A percentile compares a stretch with the other conserved stretches of the same genome.
Conservation (phyloP, 2,329 filamentous ascomycete species). For the Mollisiaceae sp. region DNA sequence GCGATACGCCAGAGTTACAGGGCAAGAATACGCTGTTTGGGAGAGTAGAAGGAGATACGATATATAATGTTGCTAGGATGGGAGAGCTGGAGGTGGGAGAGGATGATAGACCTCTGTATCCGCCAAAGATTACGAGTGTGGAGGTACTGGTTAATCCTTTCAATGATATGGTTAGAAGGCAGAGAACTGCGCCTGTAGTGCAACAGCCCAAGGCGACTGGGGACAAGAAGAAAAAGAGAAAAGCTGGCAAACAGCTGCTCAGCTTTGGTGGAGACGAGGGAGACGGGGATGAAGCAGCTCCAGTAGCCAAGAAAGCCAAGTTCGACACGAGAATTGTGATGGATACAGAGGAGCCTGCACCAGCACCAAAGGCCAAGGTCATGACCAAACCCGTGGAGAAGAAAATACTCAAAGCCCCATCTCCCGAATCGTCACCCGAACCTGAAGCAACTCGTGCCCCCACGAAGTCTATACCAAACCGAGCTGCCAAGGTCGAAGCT, state of each 20-base stretch:
- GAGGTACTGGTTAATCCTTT: constrained; percentile 85
- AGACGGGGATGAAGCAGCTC: constrained; percentile 56
- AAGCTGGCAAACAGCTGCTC: constrained; percentile 75
- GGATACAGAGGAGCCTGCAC: constrained; percentile 50
- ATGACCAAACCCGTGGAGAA: constrained; percentile 43
- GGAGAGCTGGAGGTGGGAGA: constrained; percentile 85
- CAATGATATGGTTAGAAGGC: constrained; percentile 76
- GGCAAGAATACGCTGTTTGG: constrained; percentile 95
- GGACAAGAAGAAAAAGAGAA: constrained; percentile 70
- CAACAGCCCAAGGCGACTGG: constrained; percentile 50
- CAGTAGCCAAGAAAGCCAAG: constrained; percentile 75
- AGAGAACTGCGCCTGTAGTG: constrained; percentile 56
- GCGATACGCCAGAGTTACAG: constrained; percentile 81
- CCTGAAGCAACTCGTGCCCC: constrained; percentile 39
- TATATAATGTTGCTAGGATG: constrained; percentile 95
- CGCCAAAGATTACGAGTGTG: constrained; percentile 74
- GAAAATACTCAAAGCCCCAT: constrained; percentile 40
- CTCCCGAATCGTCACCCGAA: constrained; percentile 47
- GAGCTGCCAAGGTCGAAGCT: constrained; percentile 42
- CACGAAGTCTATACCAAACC: constrained; percentile 34
- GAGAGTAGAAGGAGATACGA: constrained; percentile 87
- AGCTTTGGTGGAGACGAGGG: constrained; percentile 75
- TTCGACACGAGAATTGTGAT: constrained; percentile 78
- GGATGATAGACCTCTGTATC: constrained; percentile 84
- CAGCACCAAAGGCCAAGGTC: constrained; percentile 41